Conservation (phyloP, 805 yeast species). For the Metschnikowia matae region DNA sequence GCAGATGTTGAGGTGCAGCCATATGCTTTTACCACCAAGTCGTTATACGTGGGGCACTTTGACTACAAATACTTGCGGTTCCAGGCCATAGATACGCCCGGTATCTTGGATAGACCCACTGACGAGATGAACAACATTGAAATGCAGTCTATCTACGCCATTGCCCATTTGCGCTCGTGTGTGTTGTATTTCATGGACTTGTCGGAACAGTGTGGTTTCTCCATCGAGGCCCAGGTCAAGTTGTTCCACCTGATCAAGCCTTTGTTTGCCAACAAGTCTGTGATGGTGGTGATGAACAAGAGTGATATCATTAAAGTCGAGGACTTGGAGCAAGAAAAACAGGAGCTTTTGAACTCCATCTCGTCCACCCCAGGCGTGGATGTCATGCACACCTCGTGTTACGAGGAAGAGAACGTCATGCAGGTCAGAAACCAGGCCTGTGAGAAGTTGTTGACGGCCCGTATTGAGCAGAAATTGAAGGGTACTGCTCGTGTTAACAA, state of each 20-base stretch:
- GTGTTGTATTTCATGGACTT: slow-evolving; percentile 97
- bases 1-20: slow-evolving; percentile 99
- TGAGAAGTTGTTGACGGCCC: slow-evolving; percentile 89
- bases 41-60: slow-evolving; percentile 96
- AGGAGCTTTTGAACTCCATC: slow-evolving; percentile 64
- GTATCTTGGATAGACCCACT: slow-evolving; percentile 96
- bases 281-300: slow-evolving; percentile 92
- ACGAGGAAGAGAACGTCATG: slow-evolving; percentile 92
- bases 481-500: slow-evolving; percentile 84
- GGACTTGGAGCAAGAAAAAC: slow-evolving; percentile 75
- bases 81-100: slow-evolving; percentile 99
- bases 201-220: slow-evolving; percentile 98
- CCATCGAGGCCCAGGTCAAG: slow-evolving; percentile 95
- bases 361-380: slow-evolving; percentile 75
- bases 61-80: slow-evolving; percentile 96
- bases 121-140: slow-evolving; percentile 99
- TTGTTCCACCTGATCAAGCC: slow-evolving; percentile 96
- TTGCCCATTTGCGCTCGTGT: slow-evolving; percentile 96
- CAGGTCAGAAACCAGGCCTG: slow-evolving; percentile 94
- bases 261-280: slow-evolving; percentile 93
- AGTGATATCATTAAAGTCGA: slow-evolving; percentile 84
- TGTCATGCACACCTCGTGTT: slow-evolving; percentile 89
- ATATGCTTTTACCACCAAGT: slow-evolving; percentile 97
- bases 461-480: slow-evolving; percentile 95
- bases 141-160: slow-evolving; percentile 98